Evolutionary conservation across 805 yeast species (phyloP).

Genomic region (Yamadazyma sp.): DNA sequence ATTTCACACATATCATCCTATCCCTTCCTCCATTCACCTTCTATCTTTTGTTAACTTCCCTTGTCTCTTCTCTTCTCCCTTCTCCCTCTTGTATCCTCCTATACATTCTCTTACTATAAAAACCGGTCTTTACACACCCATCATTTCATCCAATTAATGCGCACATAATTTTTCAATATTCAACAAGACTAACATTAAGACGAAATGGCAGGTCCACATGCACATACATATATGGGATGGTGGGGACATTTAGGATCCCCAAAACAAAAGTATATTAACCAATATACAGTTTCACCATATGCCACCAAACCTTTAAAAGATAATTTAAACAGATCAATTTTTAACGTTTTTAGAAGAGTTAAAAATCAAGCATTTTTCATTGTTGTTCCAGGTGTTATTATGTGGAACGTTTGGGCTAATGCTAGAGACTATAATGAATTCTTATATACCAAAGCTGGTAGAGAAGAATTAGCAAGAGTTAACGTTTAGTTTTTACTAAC

Average conservation of each 20-base stretch:
- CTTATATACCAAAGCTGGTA: slow-evolving; percentile 97
- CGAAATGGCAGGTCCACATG: slow-evolving; percentile 40
- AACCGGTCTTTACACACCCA: not conserved
- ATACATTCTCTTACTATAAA: no score
- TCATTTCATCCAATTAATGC: slow-evolving; percentile 9
- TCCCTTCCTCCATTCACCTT: no score
- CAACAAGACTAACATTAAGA: slow-evolving; percentile 1
- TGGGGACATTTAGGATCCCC: slow-evolving; percentile 93
- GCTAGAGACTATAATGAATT: slow-evolving; percentile 90
- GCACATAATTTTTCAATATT: slow-evolving; percentile 4
- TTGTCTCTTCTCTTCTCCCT: no score
- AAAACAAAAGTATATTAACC: slow-evolving; percentile 79
- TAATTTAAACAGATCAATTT: slow-evolving; percentile 76
- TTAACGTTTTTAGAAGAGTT: slow-evolving; percentile 93
- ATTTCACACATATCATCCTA: no score
- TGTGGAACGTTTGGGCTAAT: slow-evolving; percentile 83
- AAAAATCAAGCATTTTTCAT: slow-evolving; percentile 79
- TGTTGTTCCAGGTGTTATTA: slow-evolving; percentile 70
- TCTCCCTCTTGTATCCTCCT: no score
- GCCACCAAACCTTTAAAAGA: slow-evolving; percentile 94
- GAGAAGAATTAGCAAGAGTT: slow-evolving; percentile 82
- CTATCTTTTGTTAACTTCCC: no score
- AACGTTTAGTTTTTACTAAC: no score
- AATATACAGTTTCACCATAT: slow-evolving; percentile 88
- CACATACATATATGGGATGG: slow-evolving; percentile 90